A percentile compares a stretch with the other conserved stretches of the same genome.
phyloP scores from a whole-genome alignment of 352 stramenopile genomes.

The Thalassiosira exigua region DNA sequence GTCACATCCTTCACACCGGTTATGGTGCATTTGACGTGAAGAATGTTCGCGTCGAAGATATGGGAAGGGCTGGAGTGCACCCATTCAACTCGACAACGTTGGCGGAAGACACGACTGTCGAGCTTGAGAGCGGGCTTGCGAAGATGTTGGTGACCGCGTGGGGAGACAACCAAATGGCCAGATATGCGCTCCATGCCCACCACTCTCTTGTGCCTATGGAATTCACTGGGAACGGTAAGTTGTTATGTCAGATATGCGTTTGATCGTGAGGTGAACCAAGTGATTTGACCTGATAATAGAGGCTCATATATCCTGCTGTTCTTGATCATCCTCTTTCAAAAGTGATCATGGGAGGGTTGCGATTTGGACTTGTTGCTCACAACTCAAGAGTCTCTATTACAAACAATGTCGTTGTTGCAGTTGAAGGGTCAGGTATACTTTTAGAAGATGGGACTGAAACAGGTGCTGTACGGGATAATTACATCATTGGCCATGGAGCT shows the following conservation, averaged over 20 bases:
- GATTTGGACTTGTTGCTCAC: constrained; percentile 40
- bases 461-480: constrained; percentile 36
- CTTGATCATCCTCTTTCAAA: too few relatives aligned
- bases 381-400: constrained; percentile 34
- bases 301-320: too few relatives aligned
- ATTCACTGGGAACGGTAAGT: constrained; percentile 31
- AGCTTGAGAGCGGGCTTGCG: constrained; percentile 16
- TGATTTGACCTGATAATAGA: too few relatives aligned
- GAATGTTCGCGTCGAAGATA: constrained; percentile 25
- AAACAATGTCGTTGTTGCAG: constrained; percentile 40
- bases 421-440: constrained; percentile 38
- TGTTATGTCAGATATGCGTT: too few relatives aligned
- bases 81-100: constrained; percentile 24
- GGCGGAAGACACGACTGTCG: neutral
- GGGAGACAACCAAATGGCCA: constrained; percentile 37
- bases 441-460: constrained; percentile 45
- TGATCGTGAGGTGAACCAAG: too few relatives aligned
- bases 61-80: constrained; percentile 22
- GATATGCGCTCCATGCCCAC: constrained; percentile 46
- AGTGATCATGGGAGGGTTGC: too few relatives aligned
- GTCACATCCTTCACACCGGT: constrained; percentile 46
- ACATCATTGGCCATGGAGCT: constrained; percentile 37
- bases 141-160: constrained; percentile 24
- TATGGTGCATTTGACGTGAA: constrained; percentile 25
- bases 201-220: constrained; percentile 27